Evolutionary conservation across 441 rosid genomes (phyloP).

Genomic region (Populus hybrid): DNA sequence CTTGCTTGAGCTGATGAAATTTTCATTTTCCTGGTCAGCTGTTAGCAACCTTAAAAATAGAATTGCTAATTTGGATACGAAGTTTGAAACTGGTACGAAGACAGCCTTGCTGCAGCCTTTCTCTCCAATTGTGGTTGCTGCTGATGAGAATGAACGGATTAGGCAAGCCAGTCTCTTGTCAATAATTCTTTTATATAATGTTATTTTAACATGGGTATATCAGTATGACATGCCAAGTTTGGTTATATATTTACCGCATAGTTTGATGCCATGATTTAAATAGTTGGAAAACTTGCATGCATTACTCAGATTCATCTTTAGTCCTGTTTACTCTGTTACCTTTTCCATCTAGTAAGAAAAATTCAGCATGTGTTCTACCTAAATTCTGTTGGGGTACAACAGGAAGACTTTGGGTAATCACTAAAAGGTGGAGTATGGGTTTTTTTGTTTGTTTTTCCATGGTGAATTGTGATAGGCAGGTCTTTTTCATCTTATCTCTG

Average conservation of each 20-base stretch:
- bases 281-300: not conserved
- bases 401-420: not conserved
- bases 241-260: not conserved
- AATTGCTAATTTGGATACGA: conserved; percentile 90
- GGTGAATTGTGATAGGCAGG: not conserved
- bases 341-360: not conserved
- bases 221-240: not conserved
- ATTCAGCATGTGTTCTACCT: not conserved
- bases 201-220: not conserved
- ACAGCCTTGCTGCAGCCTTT: conserved; percentile 85
- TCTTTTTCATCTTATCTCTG: not conserved
- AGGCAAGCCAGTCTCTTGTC: conserved; percentile 40
- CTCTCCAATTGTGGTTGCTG: conserved; percentile 89
- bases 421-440: not conserved
- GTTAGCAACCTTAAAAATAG: conserved; percentile 72
- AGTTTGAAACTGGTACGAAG: conserved; percentile 84
- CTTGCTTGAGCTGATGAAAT: conserved; percentile 13
- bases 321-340: not conserved
- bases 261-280: not conserved
- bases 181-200: not conserved
- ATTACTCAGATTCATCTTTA: not conserved
- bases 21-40: conserved; percentile 43
- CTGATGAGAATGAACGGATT: conserved; percentile 93
- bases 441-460: not conserved
- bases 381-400: not conserved